phyloP scores from a whole-genome alignment of 2,329 filamentous ascomycete genomes.

The Podosphaera xanthii region DNA sequence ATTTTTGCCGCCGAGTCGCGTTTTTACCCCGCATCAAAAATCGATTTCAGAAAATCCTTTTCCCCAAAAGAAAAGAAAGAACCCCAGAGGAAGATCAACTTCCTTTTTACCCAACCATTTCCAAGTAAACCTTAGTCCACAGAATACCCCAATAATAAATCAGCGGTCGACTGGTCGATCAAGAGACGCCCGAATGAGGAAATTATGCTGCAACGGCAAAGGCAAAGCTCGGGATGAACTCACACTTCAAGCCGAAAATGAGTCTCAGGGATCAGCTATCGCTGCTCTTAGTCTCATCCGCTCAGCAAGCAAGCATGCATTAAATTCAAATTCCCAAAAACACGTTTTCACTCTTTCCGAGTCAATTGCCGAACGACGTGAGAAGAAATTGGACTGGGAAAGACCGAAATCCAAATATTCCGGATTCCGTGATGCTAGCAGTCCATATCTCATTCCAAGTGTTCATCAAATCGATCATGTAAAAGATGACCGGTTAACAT shows the following conservation, averaged over 20 bases:
- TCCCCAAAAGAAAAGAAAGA: slow-evolving; percentile 21
- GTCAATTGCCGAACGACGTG: slow-evolving; percentile 14
- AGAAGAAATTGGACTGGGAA: slow-evolving; percentile 39
- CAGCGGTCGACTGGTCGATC: slow-evolving; percentile 48
- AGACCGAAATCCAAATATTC: slow-evolving; percentile 39
- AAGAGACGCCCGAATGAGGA: slow-evolving; percentile 73
- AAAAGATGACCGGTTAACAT: slow-evolving; percentile 21
- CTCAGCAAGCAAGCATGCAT: slow-evolving; percentile 35
- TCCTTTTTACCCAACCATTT: slow-evolving; percentile 32
- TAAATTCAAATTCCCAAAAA: slow-evolving; percentile 35
- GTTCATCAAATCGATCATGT: slow-evolving; percentile 10
- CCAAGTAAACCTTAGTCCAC: slow-evolving; percentile 28
- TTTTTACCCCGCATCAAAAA: slow-evolving; percentile 25
- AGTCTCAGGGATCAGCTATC: slow-evolving; percentile 55
- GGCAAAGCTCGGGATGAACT: slow-evolving; percentile 54
- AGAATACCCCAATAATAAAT: slow-evolving; percentile 19
- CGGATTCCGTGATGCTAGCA: slow-evolving; percentile 28
- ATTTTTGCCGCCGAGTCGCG: slow-evolving; percentile 40
- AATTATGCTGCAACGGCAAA: slow-evolving; percentile 70
- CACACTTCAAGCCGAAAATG: slow-evolving; percentile 59
- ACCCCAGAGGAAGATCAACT: slow-evolving; percentile 48
- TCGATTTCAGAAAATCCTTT: slow-evolving; percentile 23
- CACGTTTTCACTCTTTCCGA: slow-evolving; percentile 30
- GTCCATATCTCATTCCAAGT: slow-evolving; percentile 7
- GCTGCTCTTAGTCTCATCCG: slow-evolving; percentile 64